A percentile compares a stretch with the other conserved stretches of the same genome.
These are phyloP conservation scores for barrel medic (Medicago truncatula) DNA, from an alignment of 306 rosid genomes.

Conservation along the genomic window MtrunA17r5.0-ANR NC_053048.1:45674501-45675000, in stretches of 20 bases:
- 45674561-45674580: not conserved
- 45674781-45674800: not conserved
- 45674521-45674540: slow-evolving; percentile 37
- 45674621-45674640: not conserved
- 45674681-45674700: not conserved
- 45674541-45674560: slow-evolving; percentile 3
- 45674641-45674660: not conserved
- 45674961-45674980: not conserved
- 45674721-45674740: not conserved
- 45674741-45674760: not conserved
- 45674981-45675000: not conserved
- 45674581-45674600: not conserved
- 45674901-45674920: not conserved
- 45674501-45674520: slow-evolving; percentile 1
- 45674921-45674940: not conserved
- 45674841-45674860: not conserved
- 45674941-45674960: slow-evolving; percentile 4
- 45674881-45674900: not conserved
- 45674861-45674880: not conserved
- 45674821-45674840: not conserved
- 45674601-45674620: not conserved
- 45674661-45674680: not conserved
- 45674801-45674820: not conserved
- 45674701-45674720: not conserved
- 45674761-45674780: not conserved